Evolutionary conservation across 2,329 filamentous ascomycete species (phyloP).

Genomic region (Aureobasidium lini): DNA sequence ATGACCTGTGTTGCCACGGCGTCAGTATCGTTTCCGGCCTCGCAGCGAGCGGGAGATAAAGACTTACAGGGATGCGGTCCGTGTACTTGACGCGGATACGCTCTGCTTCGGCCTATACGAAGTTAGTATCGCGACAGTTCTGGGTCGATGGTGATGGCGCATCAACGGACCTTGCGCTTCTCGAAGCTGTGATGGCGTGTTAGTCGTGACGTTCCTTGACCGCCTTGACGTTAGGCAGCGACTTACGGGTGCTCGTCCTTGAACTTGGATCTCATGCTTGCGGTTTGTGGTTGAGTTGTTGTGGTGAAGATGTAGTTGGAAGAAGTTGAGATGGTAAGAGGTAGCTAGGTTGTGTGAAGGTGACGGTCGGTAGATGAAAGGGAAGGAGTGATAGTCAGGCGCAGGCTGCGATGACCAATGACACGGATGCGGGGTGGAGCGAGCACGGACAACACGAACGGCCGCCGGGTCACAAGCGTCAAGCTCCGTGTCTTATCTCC

Average conservation of each 20-base stretch:
- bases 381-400: background rate
- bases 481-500: constrained; percentile 5
- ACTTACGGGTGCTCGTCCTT: constrained; percentile 90
- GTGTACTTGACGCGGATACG: constrained; percentile 98
- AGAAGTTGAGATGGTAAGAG: background rate
- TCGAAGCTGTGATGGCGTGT: constrained; percentile 53
- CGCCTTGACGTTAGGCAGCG: constrained; percentile 4
- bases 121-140: constrained; percentile 3
- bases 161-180: constrained; percentile 74
- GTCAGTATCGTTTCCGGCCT: constrained; percentile 4
- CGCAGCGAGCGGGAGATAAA: constrained; percentile 8
- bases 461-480: background rate
- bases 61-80: constrained; percentile 91
- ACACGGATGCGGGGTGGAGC: constrained; percentile 7
- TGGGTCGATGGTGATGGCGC: background rate
- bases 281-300: constrained; percentile 23
- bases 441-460: constrained; percentile 5
- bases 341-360: background rate
- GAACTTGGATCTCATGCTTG: constrained; percentile 95
- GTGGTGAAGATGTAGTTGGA: constrained; percentile 2
- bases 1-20: constrained; percentile 61
- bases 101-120: constrained; percentile 74
- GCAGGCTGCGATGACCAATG: constrained; percentile 12
- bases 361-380: background rate
- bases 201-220: constrained; percentile 16